These are phyloP conservation scores for Pterocarpus macrocarpus DNA, from an alignment of 306 rosid genomes.

Conservation along the genomic window DNA sequence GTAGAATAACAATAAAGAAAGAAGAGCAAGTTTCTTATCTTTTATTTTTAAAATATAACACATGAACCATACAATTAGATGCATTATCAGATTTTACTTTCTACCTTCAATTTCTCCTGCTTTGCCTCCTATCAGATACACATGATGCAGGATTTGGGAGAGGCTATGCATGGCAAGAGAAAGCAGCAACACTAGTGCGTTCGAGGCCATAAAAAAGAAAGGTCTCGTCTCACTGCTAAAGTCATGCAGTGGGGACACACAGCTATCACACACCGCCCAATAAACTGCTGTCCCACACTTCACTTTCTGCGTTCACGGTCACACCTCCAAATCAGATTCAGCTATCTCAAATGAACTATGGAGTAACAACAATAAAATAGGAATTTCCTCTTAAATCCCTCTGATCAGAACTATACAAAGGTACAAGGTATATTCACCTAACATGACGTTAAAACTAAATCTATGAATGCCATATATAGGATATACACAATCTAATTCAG, in stretches of 20 bases:
- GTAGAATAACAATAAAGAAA: background rate
- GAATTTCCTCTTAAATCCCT: slow-evolving; percentile 38
- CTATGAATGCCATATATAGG: slow-evolving; percentile 30
- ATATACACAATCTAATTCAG: slow-evolving; percentile 42
- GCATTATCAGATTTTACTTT: background rate
- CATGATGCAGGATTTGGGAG: slow-evolving; percentile 10
- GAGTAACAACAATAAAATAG: slow-evolving; percentile 10
- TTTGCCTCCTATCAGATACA: background rate
- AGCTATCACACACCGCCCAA: slow-evolving; percentile 38
- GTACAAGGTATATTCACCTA: slow-evolving; percentile 48
- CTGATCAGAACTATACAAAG: slow-evolving; percentile 51
- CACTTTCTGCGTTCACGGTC: slow-evolving; percentile 35
- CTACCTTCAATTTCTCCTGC: background rate
- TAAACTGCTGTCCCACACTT: slow-evolving; percentile 31
- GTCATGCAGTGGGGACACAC: slow-evolving; percentile 44
- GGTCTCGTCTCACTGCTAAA: slow-evolving; percentile 11
- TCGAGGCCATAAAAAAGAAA: slow-evolving; percentile 6
- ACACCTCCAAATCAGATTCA: slow-evolving; percentile 46
- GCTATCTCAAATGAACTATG: background rate
- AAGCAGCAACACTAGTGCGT: background rate
- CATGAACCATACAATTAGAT: background rate
- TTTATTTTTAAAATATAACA: too few species aligned
- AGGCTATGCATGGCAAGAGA: slow-evolving; percentile 30
- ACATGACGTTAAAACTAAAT: slow-evolving; percentile 43
- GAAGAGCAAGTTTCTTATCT: background rate